Percentiles rank a stretch among this genome's conserved stretches.
These are phyloP conservation scores for Psilocybe sp. DNA, from an alignment of 768 basidiomycete species.

Conservation along the genomic window DNA sequence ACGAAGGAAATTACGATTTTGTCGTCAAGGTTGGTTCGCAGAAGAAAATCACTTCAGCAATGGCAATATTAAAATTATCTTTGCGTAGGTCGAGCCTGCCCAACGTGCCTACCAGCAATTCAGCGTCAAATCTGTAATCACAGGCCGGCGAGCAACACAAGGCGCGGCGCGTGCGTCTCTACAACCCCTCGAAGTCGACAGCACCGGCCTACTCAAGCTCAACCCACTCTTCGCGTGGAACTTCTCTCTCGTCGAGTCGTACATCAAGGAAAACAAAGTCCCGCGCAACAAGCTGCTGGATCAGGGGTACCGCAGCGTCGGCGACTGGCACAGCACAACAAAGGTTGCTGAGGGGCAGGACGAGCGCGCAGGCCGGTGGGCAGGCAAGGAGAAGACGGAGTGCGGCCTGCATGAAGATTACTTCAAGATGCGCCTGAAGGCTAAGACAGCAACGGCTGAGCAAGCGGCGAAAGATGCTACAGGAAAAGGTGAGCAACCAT, in stretches of 20 bases:
- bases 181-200: slow-evolving; percentile 86
- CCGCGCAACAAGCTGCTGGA: slow-evolving; percentile 86
- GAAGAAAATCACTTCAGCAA: background rate
- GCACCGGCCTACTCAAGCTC: slow-evolving; percentile 87
- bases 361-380: slow-evolving; percentile 93
- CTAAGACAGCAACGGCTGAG: slow-evolving; percentile 25
- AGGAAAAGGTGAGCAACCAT: no score
- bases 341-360: slow-evolving; percentile 68
- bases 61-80: background rate
- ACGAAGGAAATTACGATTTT: slow-evolving; percentile 89
- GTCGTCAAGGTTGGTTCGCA: slow-evolving; percentile 71
- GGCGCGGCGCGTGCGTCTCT: slow-evolving; percentile 85
- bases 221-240: slow-evolving; percentile 92
- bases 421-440: slow-evolving; percentile 67
- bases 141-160: slow-evolving; percentile 92
- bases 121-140: slow-evolving; percentile 83
- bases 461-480: slow-evolving; percentile 19
- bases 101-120: slow-evolving; percentile 81
- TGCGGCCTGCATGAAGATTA: slow-evolving; percentile 95
- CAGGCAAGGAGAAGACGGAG: slow-evolving; percentile 86
- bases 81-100: slow-evolving; percentile 82
- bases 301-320: slow-evolving; percentile 92
- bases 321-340: slow-evolving; percentile 96
- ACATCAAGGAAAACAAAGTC: slow-evolving; percentile 77
- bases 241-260: slow-evolving; percentile 80